Conservation (phyloP, 495 filamentous ascomycete species). For the Neurospora cerealis region DNA sequence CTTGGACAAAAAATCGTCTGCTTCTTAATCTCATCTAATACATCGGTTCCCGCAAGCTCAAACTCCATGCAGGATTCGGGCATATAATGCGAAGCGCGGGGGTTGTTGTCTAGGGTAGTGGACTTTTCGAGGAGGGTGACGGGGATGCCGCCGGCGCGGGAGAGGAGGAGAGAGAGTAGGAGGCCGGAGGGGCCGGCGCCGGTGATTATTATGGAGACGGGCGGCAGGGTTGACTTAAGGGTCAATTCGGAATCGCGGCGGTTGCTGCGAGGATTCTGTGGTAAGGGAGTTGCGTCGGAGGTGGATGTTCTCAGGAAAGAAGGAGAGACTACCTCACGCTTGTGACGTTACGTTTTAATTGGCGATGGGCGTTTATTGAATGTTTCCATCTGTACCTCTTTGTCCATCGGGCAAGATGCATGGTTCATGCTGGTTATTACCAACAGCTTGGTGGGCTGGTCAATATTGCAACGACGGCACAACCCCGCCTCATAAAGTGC, state of each 20-base stretch:
- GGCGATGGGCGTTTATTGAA: not conserved
- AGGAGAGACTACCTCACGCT: not conserved
- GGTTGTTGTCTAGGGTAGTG: slow-evolving; percentile 40
- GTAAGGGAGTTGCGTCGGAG: too few species aligned
- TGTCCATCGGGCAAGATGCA: not conserved
- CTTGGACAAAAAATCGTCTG: not conserved
- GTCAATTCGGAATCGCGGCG: too few species aligned
- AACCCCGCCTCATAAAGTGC: not conserved
- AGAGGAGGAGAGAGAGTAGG: slow-evolving; percentile 44
- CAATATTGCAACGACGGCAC: not conserved
- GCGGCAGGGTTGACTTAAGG: slow-evolving; percentile 28
- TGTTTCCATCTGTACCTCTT: not conserved
- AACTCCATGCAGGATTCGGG: slow-evolving; percentile 34
- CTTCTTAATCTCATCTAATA: slow-evolving; percentile 34
- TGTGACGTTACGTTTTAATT: not conserved
- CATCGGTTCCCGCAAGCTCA: slow-evolving; percentile 30
- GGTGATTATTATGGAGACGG: slow-evolving; percentile 26
- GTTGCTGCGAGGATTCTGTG: too few species aligned
- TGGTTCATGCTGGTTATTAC: not conserved
- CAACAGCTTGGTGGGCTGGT: not conserved
- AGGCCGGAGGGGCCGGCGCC: slow-evolving; percentile 20
- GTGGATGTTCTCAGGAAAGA: not conserved
- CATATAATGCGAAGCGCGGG: slow-evolving; percentile 46
- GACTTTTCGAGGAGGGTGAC: slow-evolving; percentile 44
- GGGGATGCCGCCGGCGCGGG: slow-evolving; percentile 41